These are phyloP conservation scores for Ganoderma multipileum DNA, from an alignment of 1,284 basidiomycete species.

Conservation along the genomic window DNA sequence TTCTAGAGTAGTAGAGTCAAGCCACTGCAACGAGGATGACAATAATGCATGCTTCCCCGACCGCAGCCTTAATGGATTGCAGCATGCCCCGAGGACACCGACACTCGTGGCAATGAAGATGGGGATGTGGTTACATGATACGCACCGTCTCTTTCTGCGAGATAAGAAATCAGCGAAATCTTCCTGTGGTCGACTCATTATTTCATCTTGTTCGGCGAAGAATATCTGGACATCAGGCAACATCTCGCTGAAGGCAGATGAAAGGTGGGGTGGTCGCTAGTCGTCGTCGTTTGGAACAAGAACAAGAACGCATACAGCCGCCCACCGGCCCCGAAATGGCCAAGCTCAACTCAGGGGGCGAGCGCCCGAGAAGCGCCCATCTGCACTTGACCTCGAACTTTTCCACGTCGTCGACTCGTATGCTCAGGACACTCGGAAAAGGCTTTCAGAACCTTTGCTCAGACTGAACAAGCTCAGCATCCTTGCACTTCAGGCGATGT, in stretches of 20 bases:
- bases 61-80: background rate
- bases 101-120: background rate
- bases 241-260: background rate
- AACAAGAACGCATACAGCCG: background rate
- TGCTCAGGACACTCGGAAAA: background rate
- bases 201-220: constrained; percentile 58
- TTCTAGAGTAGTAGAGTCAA: background rate
- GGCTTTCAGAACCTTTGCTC: too few species aligned
- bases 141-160: constrained; percentile 22
- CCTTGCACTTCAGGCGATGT: too few species aligned
- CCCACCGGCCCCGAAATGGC: constrained; percentile 9
- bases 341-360: background rate
- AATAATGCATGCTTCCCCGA: background rate
- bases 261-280: constrained; percentile 2
- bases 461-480: background rate
- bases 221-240: constrained; percentile 46
- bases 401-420: background rate
- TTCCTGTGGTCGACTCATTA: constrained; percentile 61
- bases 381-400: background rate
- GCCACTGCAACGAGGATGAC: background rate
- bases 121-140: background rate
- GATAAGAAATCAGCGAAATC: constrained; percentile 45
- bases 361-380: background rate
- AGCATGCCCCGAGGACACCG: background rate
- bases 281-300: constrained; percentile 18